Evolutionary conservation across 495 filamentous ascomycete species (phyloP).

Genomic region (Penicillium subrubescens): DNA sequence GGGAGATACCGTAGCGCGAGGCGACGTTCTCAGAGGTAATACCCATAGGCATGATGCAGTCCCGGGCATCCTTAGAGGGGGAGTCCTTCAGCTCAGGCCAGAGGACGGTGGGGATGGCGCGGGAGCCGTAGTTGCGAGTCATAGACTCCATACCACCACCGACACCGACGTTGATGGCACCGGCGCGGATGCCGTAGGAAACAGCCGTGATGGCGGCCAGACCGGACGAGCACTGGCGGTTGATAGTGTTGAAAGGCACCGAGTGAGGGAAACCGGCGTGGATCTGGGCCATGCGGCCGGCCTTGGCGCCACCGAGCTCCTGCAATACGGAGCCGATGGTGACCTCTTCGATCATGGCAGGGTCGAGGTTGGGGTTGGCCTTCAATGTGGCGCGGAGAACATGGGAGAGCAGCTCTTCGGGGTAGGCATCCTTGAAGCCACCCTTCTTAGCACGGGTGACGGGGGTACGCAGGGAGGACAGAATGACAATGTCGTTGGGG

Average conservation of each 20-base stretch:
- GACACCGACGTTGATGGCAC: conserved; percentile 75
- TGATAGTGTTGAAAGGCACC: conserved; percentile 81
- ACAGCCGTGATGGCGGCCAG: conserved; percentile 73
- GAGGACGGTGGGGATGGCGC: conserved; percentile 79
- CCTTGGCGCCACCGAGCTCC: conserved; percentile 89
- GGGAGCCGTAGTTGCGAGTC: conserved; percentile 82
- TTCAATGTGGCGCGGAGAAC: conserved; percentile 83
- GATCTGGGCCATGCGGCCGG: conserved; percentile 86
- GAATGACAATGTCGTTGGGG: conserved; percentile 82
- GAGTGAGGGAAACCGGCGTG: conserved; percentile 75
- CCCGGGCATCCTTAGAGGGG: conserved; percentile 66
- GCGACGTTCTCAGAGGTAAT: conserved; percentile 92
- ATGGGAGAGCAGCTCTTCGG: conserved; percentile 80
- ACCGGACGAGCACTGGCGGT: conserved; percentile 80
- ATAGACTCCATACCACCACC: conserved; percentile 93
- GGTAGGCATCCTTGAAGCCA: conserved; percentile 83
- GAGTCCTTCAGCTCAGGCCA: conserved; percentile 73
- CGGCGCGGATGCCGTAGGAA: conserved; percentile 69
- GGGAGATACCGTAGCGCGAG: conserved; percentile 67
- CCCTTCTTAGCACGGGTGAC: conserved; percentile 82
- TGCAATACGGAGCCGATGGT: conserved; percentile 85
- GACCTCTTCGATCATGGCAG: conserved; percentile 73
- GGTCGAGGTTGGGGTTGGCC: conserved; percentile 73
- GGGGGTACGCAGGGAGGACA: conserved; percentile 84
- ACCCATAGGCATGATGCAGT: conserved; percentile 95